phyloP scores from a whole-genome alignment of 257 asterid genomes.

The Ehretia macrophylla region DNA sequence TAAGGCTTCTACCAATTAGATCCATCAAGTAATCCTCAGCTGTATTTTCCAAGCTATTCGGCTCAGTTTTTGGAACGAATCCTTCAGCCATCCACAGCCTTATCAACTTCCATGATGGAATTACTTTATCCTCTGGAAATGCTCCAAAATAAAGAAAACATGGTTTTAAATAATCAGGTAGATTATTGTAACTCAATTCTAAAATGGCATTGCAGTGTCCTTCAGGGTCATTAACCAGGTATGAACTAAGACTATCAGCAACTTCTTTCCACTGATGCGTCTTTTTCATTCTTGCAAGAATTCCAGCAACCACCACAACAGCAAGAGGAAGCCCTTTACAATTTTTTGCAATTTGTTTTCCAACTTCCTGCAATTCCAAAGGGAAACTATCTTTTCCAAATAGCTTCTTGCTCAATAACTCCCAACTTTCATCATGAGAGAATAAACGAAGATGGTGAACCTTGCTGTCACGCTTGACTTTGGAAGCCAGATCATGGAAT shows the following conservation, averaged over 20 bases:
- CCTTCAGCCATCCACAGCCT: background rate
- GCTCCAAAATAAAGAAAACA: background rate
- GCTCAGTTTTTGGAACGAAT: background rate
- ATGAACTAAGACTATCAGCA: background rate
- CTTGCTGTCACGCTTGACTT: background rate
- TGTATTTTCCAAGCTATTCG: background rate
- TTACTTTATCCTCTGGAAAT: background rate
- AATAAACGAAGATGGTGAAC: background rate
- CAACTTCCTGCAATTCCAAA: background rate
- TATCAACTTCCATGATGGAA: background rate
- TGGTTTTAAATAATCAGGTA: background rate
- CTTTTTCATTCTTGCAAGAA: background rate
- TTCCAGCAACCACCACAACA: conserved; percentile 4
- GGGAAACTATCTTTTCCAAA: conserved; percentile 7
- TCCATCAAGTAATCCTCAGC: background rate
- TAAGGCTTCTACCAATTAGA: background rate
- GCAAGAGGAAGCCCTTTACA: conserved; percentile 15
- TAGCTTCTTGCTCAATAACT: conserved; percentile 1
- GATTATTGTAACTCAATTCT: background rate
- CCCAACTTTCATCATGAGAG: conserved; percentile 13
- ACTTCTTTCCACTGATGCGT: background rate
- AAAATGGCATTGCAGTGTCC: background rate
- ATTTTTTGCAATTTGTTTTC: conserved; percentile 2
- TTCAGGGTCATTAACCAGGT: background rate
- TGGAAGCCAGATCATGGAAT: background rate